These are phyloP conservation scores for Fusarium buxicola DNA, from an alignment of 2,329 filamentous ascomycete genomes.

Conservation along the genomic window DNA sequence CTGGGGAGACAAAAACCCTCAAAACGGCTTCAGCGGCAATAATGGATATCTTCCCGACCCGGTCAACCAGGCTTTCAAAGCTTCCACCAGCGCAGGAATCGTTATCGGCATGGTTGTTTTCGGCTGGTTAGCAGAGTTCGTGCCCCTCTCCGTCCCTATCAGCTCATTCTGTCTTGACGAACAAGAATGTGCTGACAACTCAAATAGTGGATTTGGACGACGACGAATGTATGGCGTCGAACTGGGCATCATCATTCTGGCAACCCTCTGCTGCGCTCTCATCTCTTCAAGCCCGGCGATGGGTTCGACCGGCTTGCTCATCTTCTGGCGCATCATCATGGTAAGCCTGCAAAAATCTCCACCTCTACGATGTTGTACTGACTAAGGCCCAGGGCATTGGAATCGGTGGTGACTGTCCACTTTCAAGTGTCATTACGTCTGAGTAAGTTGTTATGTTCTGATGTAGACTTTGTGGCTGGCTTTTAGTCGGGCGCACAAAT, in stretches of 20 bases:
- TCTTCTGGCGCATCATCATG: constrained; percentile 84
- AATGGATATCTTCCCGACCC: constrained; percentile 70
- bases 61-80: constrained; percentile 81
- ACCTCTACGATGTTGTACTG: constrained; percentile 10
- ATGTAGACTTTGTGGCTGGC: constrained; percentile 28
- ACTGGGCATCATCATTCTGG: constrained; percentile 76
- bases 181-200: constrained; percentile 27
- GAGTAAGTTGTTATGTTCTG: constrained; percentile 60
- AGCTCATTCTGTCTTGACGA: background rate
- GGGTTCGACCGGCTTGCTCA: constrained; percentile 69
- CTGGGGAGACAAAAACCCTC: constrained; percentile 64
- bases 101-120: constrained; percentile 83
- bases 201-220: constrained; percentile 69
- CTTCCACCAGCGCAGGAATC: constrained; percentile 83
- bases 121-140: constrained; percentile 77
- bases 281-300: constrained; percentile 71
- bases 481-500: constrained; percentile 2
- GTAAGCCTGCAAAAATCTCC: constrained; percentile 47
- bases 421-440: constrained; percentile 80
- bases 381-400: constrained; percentile 67
- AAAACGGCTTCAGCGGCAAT: constrained; percentile 62
- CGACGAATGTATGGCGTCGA: constrained; percentile 87
- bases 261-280: constrained; percentile 75
- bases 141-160: constrained; percentile 5
- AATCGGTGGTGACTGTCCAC: constrained; percentile 85